phyloP scores from a whole-genome alignment of 257 asterid genomes.

The Plectranthus barbatus region DNA sequence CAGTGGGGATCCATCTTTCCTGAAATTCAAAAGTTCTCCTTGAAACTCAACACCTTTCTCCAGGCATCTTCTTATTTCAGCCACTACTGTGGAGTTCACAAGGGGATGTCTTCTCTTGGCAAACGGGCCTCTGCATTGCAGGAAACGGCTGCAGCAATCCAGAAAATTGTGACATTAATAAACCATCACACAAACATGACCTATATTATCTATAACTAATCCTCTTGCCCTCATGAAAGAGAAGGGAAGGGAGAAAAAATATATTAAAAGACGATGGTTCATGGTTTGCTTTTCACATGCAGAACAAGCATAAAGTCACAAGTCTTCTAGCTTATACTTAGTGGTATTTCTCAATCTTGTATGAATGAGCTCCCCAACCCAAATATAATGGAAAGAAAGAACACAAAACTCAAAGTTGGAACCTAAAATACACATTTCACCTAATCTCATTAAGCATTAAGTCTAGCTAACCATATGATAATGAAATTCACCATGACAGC shows the following conservation, averaged over 20 bases:
- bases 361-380: not conserved
- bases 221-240: not conserved
- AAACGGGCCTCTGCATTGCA: slow-evolving; percentile 50
- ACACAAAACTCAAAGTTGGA: not conserved
- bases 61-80: slow-evolving; percentile 47
- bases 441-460: not conserved
- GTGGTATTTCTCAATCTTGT: not conserved
- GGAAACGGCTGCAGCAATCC: slow-evolving; percentile 36
- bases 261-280: not conserved
- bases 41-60: slow-evolving; percentile 34
- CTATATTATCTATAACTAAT: not conserved
- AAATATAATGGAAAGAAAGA: not conserved
- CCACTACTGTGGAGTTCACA: slow-evolving; percentile 30
- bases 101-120: slow-evolving; percentile 48
- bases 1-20: slow-evolving; percentile 43
- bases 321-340: not conserved
- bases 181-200: not conserved
- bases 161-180: slow-evolving; percentile 16
- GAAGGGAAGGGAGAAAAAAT: not conserved
- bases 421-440: not conserved
- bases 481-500: not conserved
- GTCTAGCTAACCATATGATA: not conserved
- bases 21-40: slow-evolving; percentile 39
- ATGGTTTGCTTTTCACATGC: not conserved
- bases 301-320: not conserved